Percentiles rank a stretch among this genome's conserved stretches.
Evolutionary conservation across 768 basidiomycete genomes (phyloP).

Genomic region (Royoungia palumana): DNA sequence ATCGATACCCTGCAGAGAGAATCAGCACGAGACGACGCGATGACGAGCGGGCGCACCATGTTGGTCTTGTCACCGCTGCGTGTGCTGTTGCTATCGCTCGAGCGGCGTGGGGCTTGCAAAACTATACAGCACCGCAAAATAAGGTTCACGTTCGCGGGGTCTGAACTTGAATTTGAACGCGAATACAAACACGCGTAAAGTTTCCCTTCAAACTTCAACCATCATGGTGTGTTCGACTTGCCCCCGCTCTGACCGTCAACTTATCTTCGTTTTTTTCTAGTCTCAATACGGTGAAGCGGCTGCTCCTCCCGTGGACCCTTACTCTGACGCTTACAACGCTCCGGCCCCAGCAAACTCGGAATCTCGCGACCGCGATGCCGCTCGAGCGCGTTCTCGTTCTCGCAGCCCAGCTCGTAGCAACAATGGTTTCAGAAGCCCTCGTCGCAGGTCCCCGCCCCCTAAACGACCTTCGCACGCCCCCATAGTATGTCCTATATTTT

Average conservation of each 20-base stretch:
- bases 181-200: constrained; percentile 45
- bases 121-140: constrained; percentile 55
- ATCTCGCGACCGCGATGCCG: constrained; percentile 53
- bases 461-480: constrained; percentile 70
- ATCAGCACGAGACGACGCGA: constrained; percentile 16
- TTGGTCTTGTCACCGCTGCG: constrained; percentile 65
- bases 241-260: neutral
- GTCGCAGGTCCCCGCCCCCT: constrained; percentile 58
- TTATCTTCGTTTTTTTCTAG: constrained; percentile 13
- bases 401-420: constrained; percentile 58
- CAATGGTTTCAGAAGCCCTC: constrained; percentile 58
- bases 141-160: constrained; percentile 35
- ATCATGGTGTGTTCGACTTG: constrained; percentile 55
- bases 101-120: constrained; percentile 54
- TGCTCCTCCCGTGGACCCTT: constrained; percentile 66
- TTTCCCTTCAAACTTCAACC: constrained; percentile 48
- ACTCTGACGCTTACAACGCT: constrained; percentile 77
- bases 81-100: constrained; percentile 42
- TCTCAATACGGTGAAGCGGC: constrained; percentile 65
- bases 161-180: constrained; percentile 25
- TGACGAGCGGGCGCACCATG: constrained; percentile 68
- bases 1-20: constrained; percentile 81
- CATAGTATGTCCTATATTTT: constrained; percentile 48
- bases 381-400: constrained; percentile 71
- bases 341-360: constrained; percentile 47